A percentile compares a stretch with the other conserved stretches of the same genome.
Evolutionary conservation across 495 filamentous ascomycete genomes (phyloP).

Genomic region (Xylaria sp.): DNA sequence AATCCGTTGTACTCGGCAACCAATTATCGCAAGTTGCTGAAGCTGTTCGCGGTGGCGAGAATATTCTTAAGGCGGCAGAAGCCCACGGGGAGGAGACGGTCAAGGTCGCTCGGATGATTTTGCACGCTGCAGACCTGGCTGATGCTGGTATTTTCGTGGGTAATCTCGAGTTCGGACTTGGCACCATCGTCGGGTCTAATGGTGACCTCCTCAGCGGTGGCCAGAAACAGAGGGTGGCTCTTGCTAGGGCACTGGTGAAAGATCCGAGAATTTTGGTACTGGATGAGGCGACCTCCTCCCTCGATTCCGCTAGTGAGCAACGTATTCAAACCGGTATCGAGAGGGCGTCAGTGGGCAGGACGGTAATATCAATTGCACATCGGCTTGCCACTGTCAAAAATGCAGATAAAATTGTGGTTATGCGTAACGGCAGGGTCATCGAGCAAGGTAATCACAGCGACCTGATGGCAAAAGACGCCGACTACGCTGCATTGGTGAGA

Average conservation of each 20-base stretch:
- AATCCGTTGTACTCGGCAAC: slow-evolving; percentile 35
- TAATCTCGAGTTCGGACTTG: slow-evolving; percentile 49
- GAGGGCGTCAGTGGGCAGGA: slow-evolving; percentile 57
- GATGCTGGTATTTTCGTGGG: slow-evolving; percentile 49
- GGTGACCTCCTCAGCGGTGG: slow-evolving; percentile 61
- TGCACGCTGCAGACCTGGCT: slow-evolving; percentile 45
- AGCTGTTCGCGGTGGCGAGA: slow-evolving; percentile 37
- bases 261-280: slow-evolving; percentile 58
- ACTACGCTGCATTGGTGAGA: slow-evolving; percentile 53
- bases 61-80: slow-evolving; percentile 35
- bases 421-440: slow-evolving; percentile 61
- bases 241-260: slow-evolving; percentile 59
- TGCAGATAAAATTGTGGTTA: slow-evolving; percentile 67
- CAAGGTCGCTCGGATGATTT: slow-evolving; percentile 43
- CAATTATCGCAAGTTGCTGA: slow-evolving; percentile 33
- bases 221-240: slow-evolving; percentile 68
- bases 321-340: slow-evolving; percentile 60
- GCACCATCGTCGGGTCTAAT: slow-evolving; percentile 56
- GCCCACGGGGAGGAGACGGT: slow-evolving; percentile 31
- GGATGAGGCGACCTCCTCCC: slow-evolving; percentile 63
- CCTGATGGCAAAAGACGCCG: slow-evolving; percentile 40
- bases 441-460: slow-evolving; percentile 62
- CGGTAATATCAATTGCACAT: slow-evolving; percentile 79
- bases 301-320: slow-evolving; percentile 62
- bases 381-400: slow-evolving; percentile 69